Percentiles rank a stretch among this genome's conserved stretches.
phyloP scores from a whole-genome alignment of 345 rosid species.

The Corchorus capsularis region DNA sequence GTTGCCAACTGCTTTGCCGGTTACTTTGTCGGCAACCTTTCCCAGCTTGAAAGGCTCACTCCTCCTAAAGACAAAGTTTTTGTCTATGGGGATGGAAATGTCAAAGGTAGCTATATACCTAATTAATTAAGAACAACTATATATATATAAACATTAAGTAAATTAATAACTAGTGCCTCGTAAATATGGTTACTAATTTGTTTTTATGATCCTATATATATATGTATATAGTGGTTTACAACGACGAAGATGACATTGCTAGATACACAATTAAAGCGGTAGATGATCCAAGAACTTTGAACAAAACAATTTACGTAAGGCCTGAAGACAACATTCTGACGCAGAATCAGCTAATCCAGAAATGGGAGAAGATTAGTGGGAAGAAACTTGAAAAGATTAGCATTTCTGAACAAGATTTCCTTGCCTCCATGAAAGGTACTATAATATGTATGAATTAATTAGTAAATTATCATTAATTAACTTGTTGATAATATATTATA shows the following conservation, averaged over 20 bases:
- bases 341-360: conserved; percentile 54
- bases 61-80: conserved; percentile 59
- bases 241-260: conserved; percentile 75
- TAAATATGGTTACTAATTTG: too few relatives aligned
- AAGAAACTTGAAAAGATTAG: conserved; percentile 43
- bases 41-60: conserved; percentile 56
- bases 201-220: not conserved
- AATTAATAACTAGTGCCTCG: too few relatives aligned
- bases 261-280: conserved; percentile 64
- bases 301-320: conserved; percentile 63
- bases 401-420: conserved; percentile 51
- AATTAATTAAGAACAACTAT: not conserved
- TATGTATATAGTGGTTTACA: conserved; percentile 40
- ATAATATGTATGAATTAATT: too few relatives aligned
- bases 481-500: not conserved
- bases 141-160: not conserved
- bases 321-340: conserved; percentile 61
- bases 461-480: too few relatives aligned
- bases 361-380: conserved; percentile 71
- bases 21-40: conserved; percentile 71
- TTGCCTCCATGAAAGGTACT: conserved; percentile 63
- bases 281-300: conserved; percentile 66
- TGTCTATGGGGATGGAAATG: conserved; percentile 75
- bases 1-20: conserved; percentile 80
- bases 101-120: conserved; percentile 46